Percentiles rank a stretch among this genome's conserved stretches.
Conservation (phyloP, 257 asterid genomes). For the Gentiana macrophylla region DNA sequence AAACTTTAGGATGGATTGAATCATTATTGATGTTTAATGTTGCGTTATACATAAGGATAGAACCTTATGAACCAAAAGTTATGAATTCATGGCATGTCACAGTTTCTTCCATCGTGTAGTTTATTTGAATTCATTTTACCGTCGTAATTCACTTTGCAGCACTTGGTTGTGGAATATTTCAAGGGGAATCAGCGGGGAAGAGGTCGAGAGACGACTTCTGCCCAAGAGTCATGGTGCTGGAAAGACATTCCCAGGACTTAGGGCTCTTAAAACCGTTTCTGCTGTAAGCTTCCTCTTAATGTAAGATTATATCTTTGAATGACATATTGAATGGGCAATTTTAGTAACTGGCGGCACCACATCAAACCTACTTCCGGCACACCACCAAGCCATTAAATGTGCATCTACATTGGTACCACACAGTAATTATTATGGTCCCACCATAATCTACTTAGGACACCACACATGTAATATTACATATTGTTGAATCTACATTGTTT, state of each 20-base stretch:
- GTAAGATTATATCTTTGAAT: neutral
- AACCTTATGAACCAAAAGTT: neutral
- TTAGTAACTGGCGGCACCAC: neutral
- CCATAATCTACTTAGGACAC: too few species aligned
- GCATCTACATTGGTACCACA: too few species aligned
- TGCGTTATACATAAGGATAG: neutral
- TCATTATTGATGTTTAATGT: too few species aligned
- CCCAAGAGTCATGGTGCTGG: conserved; percentile 97
- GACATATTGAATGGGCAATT: neutral
- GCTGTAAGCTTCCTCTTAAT: conserved; percentile 31
- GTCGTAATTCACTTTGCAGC: conserved; percentile 26
- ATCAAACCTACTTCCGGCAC: too few species aligned
- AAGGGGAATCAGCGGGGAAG: conserved; percentile 83
- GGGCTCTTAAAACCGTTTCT: conserved; percentile 62
- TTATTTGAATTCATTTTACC: neutral
- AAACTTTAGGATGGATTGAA: too few species aligned
- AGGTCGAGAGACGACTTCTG: conserved; percentile 91
- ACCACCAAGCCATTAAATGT: too few species aligned
- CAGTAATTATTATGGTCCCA: too few species aligned
- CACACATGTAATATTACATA: too few species aligned
- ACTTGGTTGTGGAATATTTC: conserved; percentile 94
- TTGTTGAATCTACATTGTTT: too few species aligned
- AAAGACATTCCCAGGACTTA: conserved; percentile 87
- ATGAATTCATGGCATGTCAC: neutral
- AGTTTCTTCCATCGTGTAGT: neutral